A percentile compares a stretch with the other conserved stretches of the same genome.
phyloP scores from a whole-genome alignment of 805 yeast species.

The Citeromyces matritensis region DNA sequence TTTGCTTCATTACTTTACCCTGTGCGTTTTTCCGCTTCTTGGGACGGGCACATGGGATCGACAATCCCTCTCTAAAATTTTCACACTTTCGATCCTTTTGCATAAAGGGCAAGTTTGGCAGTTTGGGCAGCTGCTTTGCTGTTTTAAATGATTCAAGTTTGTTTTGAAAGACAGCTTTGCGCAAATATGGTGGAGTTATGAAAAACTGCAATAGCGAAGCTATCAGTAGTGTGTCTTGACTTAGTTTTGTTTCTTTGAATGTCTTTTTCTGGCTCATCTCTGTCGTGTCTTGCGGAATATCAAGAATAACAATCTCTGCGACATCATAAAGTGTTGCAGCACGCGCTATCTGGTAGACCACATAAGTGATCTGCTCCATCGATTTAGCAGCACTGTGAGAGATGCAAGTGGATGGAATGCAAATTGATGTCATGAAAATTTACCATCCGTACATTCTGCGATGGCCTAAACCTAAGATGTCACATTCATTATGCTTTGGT shows the following conservation, averaged over 20 bases:
- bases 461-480: neutral
- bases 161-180: constrained; percentile 44
- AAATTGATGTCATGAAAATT: constrained; percentile 21
- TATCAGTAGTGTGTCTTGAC: constrained; percentile 29
- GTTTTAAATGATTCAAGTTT: constrained; percentile 33
- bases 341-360: constrained; percentile 68
- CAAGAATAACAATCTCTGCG: constrained; percentile 60
- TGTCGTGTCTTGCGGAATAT: constrained; percentile 17
- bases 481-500: neutral
- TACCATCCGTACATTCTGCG: neutral
- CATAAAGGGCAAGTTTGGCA: constrained; percentile 68
- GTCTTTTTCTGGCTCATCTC: constrained; percentile 4
- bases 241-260: constrained; percentile 7
- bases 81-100: constrained; percentile 20
- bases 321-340: constrained; percentile 57
- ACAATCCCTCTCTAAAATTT: constrained; percentile 48
- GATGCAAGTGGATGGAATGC: constrained; percentile 61
- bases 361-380: constrained; percentile 58
- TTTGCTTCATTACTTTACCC: constrained; percentile 28
- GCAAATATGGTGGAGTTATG: constrained; percentile 73
- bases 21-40: constrained; percentile 17
- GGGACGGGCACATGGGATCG: constrained; percentile 22
- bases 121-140: constrained; percentile 58
- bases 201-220: constrained; percentile 66
- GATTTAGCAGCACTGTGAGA: constrained; percentile 38